Evolutionary conservation across 768 basidiomycete species (phyloP).

Genomic region (Sporobolomyces roseus): DNA sequence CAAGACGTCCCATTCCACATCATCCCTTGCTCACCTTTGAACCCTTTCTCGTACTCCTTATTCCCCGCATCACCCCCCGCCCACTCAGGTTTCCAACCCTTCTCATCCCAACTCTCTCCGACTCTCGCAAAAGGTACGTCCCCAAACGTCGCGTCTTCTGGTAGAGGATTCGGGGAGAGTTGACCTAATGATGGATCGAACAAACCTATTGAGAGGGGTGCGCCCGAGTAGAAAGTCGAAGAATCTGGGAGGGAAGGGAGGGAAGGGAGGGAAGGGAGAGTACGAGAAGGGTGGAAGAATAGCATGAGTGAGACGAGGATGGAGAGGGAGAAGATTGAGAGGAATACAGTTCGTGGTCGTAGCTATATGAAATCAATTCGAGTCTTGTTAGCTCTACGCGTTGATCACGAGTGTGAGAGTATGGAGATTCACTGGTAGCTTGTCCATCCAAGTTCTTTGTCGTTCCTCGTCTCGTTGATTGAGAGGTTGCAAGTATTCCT

Average conservation of each 20-base stretch:
- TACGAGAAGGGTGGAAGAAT: slow-evolving; percentile 2
- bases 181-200: neutral
- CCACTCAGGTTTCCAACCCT: slow-evolving; percentile 18
- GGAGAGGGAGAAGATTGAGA: slow-evolving; percentile 15
- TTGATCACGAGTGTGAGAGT: neutral
- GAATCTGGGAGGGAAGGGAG: too few relatives aligned
- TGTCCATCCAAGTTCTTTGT: neutral
- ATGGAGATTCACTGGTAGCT: neutral
- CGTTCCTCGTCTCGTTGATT: too few relatives aligned
- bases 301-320: slow-evolving; percentile 17
- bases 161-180: slow-evolving; percentile 15
- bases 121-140: slow-evolving; percentile 37
- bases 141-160: slow-evolving; percentile 13
- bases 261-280: too few relatives aligned
- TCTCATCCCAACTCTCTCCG: neutral
- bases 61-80: slow-evolving; percentile 32
- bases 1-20: slow-evolving; percentile 74
- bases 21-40: neutral
- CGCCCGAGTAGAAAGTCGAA: slow-evolving; percentile 23
- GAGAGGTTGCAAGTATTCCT: slow-evolving; percentile 16
- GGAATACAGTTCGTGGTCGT: slow-evolving; percentile 9
- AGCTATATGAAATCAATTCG: neutral
- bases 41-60: neutral
- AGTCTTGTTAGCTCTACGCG: too few relatives aligned
- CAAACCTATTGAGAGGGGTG: slow-evolving; percentile 4